Conservation (phyloP, 2,329 filamentous ascomycete genomes). For the Trichoderma oligosporum region DNA sequence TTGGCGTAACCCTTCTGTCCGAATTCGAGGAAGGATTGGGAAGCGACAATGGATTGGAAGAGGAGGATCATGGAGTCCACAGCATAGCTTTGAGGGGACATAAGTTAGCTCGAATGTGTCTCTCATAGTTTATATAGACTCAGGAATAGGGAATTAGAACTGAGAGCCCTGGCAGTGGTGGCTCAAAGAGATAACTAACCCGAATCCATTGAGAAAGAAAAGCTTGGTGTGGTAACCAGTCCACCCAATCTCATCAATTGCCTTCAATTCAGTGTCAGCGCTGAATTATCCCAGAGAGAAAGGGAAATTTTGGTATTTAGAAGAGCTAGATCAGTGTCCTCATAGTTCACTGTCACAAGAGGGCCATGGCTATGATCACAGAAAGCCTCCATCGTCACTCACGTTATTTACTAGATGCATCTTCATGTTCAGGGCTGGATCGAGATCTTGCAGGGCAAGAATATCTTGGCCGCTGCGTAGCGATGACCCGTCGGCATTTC, state of each 20-base stretch:
- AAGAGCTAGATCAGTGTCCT: background rate
- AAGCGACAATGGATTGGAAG: constrained; percentile 61
- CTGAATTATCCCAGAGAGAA: background rate
- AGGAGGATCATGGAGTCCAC: constrained; percentile 47
- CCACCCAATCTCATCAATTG: constrained; percentile 58
- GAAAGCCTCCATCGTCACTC: constrained; percentile 27
- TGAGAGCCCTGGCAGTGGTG: background rate
- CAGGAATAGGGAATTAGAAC: background rate
- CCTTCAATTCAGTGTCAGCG: constrained; percentile 28
- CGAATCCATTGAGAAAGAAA: constrained; percentile 60
- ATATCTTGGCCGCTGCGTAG: constrained; percentile 43
- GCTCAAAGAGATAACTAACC: constrained; percentile 29
- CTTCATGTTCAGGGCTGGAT: constrained; percentile 60
- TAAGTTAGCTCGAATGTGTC: background rate
- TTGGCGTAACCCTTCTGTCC: constrained; percentile 49
- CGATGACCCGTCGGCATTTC: constrained; percentile 24
- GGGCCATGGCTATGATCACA: background rate
- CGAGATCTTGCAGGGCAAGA: constrained; percentile 53
- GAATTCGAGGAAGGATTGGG: constrained; percentile 57
- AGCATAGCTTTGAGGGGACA: constrained; percentile 36
- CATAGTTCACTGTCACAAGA: constrained; percentile 1
- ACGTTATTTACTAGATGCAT: constrained; percentile 68
- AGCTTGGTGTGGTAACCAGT: constrained; percentile 57
- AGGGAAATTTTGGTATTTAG: background rate
- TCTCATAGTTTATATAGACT: background rate